Evolutionary conservation across 768 basidiomycete species (phyloP).

Genomic region (Boletus patriciae): DNA sequence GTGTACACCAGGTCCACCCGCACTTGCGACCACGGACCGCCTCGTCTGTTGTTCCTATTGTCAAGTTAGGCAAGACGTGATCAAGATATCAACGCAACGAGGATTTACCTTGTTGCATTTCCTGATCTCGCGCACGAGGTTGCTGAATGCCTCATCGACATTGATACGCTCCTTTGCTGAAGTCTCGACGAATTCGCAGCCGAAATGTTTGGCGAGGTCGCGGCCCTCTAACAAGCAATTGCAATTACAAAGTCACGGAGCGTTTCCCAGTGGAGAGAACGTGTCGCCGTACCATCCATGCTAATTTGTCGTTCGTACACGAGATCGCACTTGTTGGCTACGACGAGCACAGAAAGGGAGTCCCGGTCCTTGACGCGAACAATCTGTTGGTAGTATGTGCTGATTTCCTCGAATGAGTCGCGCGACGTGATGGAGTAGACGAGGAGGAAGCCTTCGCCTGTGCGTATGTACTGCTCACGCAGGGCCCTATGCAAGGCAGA

Average conservation of each 20-base stretch:
- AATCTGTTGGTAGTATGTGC: constrained; percentile 94
- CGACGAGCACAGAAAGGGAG: constrained; percentile 90
- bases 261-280: background rate
- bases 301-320: constrained; percentile 96
- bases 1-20: constrained; percentile 49
- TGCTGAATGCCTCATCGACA: constrained; percentile 93
- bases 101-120: constrained; percentile 83
- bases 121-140: constrained; percentile 90
- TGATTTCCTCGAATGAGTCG: constrained; percentile 96
- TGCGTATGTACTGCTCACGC: constrained; percentile 99
- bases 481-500: constrained; percentile 64
- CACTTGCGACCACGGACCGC: constrained; percentile 63
- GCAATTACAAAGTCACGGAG: constrained; percentile 32
- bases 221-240: constrained; percentile 76
- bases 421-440: constrained; percentile 99
- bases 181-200: constrained; percentile 93
- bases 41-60: constrained; percentile 74
- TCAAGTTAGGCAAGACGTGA: constrained; percentile 14
- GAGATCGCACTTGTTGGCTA: constrained; percentile 97
- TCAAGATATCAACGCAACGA: constrained; percentile 38
- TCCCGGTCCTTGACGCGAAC: constrained; percentile 96
- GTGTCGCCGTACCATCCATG: constrained; percentile 69
- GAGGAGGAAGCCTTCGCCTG: constrained; percentile 95
- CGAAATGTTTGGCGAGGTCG: constrained; percentile 92
- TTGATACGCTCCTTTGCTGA: constrained; percentile 97